Base-by-base conservation (phyloP, 192 early-diverging fungal genomes). In the Linnemannia exigua region DNA sequence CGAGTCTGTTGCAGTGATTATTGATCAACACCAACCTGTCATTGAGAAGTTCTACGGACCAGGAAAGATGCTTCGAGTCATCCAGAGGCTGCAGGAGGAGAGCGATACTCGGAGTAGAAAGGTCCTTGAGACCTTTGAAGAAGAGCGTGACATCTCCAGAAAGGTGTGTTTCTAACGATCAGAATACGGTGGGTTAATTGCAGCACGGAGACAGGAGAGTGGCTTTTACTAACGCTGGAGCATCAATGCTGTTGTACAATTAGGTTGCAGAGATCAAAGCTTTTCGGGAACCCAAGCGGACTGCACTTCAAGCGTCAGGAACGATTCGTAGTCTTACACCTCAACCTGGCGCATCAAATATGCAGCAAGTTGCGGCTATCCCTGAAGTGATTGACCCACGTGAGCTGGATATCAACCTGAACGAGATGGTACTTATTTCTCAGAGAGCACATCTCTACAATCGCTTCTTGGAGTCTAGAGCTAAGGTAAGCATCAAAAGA, bases 11-110 rank as follows among this genome's bases (percentile, higher is more conserved):
- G 98, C 98, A 2, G 88, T 92, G 6, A 90, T 97, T n/a, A 91
- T 99, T 47, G 96, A 98, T 87, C 93, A 95, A 75, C 96, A 98
- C 78, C 94, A 97, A 69, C 91, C 94, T 8, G 89, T 97, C 3
- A 94, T 99, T 5, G 93, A 97, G 76, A 87, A 91, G 12, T 91
- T 95, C 75, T 99, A 97, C 88, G 98, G 98, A 3, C 89, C 92
- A 6, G 97, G 98, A 15, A 93, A 93, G 44, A 96, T 98, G 93
- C 81, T 98, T 35, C 91, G 96, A 37, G 92, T 99, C 12, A 96
- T 99, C 54, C 95, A 96, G 87, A 82, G 94, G 31, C 80, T 99
- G 52, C 96, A 99, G 87, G 93, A 96, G 79, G 97, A 99, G 79
- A 94, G 93, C 14, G 96, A 98, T 75, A 91, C 91, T 44, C 96